These are phyloP conservation scores for Spergularia azorica DNA, from an alignment of 179 eudicot genomes.

Conservation along the genomic window DNA sequence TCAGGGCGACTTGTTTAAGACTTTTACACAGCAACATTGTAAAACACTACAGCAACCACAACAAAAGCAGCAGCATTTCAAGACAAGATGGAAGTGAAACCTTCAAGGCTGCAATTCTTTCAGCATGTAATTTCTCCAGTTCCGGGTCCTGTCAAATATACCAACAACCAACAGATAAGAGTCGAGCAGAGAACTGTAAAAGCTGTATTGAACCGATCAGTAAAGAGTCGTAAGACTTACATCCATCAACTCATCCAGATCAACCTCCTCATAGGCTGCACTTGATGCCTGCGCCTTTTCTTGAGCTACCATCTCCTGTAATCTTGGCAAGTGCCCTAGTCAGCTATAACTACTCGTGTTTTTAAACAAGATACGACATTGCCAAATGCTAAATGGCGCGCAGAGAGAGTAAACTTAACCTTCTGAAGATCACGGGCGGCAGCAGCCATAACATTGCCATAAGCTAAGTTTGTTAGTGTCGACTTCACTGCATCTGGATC, in stretches of 20 bases:
- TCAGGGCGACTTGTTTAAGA: slow-evolving; percentile 22
- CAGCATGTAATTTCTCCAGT: slow-evolving; percentile 92
- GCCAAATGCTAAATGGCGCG: not conserved
- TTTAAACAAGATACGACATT: not conserved
- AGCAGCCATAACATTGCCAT: slow-evolving; percentile 88
- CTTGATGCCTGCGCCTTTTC: slow-evolving; percentile 60
- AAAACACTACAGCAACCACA: not conserved
- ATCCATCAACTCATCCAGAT: slow-evolving; percentile 92
- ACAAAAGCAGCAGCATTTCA: not conserved
- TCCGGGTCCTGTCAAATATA: slow-evolving; percentile 76
- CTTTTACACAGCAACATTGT: slow-evolving; percentile 4
- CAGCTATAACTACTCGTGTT: not conserved
- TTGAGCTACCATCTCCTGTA: slow-evolving; percentile 72
- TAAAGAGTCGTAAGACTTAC: slow-evolving; percentile 48
- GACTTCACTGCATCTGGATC: slow-evolving; percentile 48
- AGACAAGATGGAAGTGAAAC: not conserved
- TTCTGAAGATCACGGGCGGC: slow-evolving; percentile 93
- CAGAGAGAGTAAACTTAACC: slow-evolving; percentile 32
- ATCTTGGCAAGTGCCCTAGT: slow-evolving; percentile 11
- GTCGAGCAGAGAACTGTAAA: not conserved
- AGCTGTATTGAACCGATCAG: not conserved
- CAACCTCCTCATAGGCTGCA: not conserved
- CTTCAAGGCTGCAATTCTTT: slow-evolving; percentile 18
- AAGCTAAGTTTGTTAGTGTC: slow-evolving; percentile 24
- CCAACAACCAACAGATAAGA: not conserved